Evolutionary conservation across 2,329 filamentous ascomycete species (phyloP).

Genomic region (Canariomyces notabilis): DNA sequence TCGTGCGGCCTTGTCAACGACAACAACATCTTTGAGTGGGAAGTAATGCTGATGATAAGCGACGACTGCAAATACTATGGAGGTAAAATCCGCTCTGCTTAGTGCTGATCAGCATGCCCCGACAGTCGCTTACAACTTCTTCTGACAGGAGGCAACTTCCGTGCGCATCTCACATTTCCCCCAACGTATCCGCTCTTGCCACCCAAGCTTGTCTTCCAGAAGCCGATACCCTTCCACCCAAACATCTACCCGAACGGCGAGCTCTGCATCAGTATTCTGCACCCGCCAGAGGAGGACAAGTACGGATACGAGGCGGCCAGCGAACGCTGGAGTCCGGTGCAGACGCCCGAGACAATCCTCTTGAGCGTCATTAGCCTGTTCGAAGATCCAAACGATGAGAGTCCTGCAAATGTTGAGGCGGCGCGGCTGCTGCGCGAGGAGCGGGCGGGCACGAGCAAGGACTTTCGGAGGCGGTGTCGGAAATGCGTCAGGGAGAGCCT

Average conservation of each 20-base stretch:
- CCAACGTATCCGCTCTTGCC: slow-evolving; percentile 80
- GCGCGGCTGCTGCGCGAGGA: slow-evolving; percentile 84
- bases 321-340: slow-evolving; percentile 92
- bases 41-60: slow-evolving; percentile 97
- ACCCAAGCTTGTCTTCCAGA: slow-evolving; percentile 81
- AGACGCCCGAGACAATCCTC: slow-evolving; percentile 90
- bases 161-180: slow-evolving; percentile 78
- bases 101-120: not conserved
- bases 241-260: slow-evolving; percentile 86
- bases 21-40: slow-evolving; percentile 93
- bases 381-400: slow-evolving; percentile 89
- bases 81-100: slow-evolving; percentile 49
- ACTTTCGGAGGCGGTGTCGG: slow-evolving; percentile 74
- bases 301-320: slow-evolving; percentile 87
- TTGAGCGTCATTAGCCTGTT: slow-evolving; percentile 90
- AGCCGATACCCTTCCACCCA: slow-evolving; percentile 82
- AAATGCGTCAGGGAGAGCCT: slow-evolving; percentile 76
- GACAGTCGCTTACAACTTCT: not conserved
- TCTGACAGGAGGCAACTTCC: slow-evolving; percentile 78
- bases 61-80: slow-evolving; percentile 93
- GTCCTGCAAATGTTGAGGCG: slow-evolving; percentile 90
- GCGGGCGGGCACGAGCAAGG: slow-evolving; percentile 51
- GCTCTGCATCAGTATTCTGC: slow-evolving; percentile 95
- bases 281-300: slow-evolving; percentile 89
- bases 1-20: slow-evolving; percentile 83